Conservation (phyloP, 495 filamentous ascomycete species). For the Aspergillus diversus region DNA sequence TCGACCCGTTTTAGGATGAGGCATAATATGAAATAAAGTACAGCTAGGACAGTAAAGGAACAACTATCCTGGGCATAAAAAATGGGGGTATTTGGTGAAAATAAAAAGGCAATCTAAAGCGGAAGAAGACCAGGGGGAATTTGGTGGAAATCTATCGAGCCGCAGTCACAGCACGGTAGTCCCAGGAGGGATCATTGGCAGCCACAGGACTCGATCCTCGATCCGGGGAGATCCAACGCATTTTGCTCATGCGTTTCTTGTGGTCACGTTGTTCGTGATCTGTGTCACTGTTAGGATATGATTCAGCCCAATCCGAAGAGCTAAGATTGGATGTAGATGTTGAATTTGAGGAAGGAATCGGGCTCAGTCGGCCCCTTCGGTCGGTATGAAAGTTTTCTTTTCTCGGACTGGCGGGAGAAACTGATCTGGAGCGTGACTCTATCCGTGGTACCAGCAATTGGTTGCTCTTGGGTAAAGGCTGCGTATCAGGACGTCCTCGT, state of each 20-base stretch:
- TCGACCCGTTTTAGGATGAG: no score
- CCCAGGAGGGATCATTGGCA: conserved; percentile 23
- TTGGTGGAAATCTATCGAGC: background rate
- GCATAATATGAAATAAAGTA: conserved; percentile 3
- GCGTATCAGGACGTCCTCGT: conserved; percentile 8
- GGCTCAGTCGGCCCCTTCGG: conserved; percentile 14
- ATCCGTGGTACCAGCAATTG: conserved; percentile 11
- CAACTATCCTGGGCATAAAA: no score
- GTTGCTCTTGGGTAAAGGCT: background rate
- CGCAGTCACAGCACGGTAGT: conserved; percentile 15
- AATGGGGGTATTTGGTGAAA: background rate
- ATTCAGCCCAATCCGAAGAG: conserved; percentile 11
- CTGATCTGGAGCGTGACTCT: background rate
- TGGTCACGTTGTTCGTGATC: background rate
- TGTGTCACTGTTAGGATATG: conserved; percentile 13
- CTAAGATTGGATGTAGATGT: conserved; percentile 11
- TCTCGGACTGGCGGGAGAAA: background rate
- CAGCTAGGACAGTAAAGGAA: conserved; percentile 1
- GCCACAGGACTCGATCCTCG: conserved; percentile 12
- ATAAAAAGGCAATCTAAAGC: background rate
- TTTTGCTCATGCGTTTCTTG: background rate
- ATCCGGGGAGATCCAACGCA: conserved; percentile 16
- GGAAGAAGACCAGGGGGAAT: background rate
- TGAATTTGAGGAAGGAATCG: background rate
- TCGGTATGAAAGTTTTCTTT: conserved; percentile 6